Evolutionary conservation across 345 rosid genomes (phyloP).

Genomic region (Aurinia saxatilis): DNA sequence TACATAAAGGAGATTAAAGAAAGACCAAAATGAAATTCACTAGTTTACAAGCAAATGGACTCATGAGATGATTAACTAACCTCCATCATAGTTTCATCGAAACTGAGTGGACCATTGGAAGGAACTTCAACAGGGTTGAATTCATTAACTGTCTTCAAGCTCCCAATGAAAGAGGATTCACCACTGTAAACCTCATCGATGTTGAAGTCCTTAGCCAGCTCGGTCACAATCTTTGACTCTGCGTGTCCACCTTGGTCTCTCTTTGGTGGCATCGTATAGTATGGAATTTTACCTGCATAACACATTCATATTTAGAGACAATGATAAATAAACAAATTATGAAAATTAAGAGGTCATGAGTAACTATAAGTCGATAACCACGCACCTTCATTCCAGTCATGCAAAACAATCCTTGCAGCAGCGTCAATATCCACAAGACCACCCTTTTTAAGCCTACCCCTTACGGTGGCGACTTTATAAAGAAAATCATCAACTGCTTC

Average conservation of each 20-base stretch:
- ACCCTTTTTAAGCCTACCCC: constrained; percentile 96
- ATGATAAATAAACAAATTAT: not conserved
- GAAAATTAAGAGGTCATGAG: not conserved
- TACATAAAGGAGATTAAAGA: not conserved
- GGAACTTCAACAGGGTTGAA: constrained; percentile 75
- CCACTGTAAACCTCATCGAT: constrained; percentile 74
- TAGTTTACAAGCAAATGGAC: not conserved
- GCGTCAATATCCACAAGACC: constrained; percentile 85
- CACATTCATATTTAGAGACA: constrained; percentile 4
- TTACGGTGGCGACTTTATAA: constrained; percentile 74
- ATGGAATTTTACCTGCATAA: constrained; percentile 79
- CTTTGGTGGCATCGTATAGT: constrained; percentile 75
- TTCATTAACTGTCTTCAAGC: constrained; percentile 65
- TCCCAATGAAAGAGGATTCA: constrained; percentile 82
- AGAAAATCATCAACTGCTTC: constrained; percentile 83
- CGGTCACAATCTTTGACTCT: constrained; percentile 62
- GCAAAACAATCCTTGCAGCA: constrained; percentile 82
- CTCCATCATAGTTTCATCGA: constrained; percentile 74
- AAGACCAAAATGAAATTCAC: not conserved
- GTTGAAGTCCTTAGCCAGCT: constrained; percentile 74
- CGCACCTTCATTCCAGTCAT: constrained; percentile 87
- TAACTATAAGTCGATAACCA: not conserved
- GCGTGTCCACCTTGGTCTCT: constrained; percentile 62
- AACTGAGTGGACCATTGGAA: constrained; percentile 48
- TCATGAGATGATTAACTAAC: constrained; percentile 30